Evolutionary conservation across 768 basidiomycete species (phyloP).

Genomic region (Phanerodontia chrysosporium): DNA sequence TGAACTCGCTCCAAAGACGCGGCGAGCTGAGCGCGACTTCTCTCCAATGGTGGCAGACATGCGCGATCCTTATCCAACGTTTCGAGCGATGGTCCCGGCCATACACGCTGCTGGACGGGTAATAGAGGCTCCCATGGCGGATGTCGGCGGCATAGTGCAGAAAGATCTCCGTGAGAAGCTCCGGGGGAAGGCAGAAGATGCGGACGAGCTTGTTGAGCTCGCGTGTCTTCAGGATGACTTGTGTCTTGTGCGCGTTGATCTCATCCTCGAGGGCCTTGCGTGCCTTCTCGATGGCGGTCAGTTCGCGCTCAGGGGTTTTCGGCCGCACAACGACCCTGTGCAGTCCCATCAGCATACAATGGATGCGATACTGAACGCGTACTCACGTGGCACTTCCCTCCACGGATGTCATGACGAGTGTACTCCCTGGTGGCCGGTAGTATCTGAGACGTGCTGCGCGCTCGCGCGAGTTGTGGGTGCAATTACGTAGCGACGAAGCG

Average conservation of each 20-base stretch:
- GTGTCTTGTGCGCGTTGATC: background rate
- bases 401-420: background rate
- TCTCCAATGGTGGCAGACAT: constrained; percentile 10
- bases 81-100: no score
- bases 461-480: background rate
- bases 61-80: constrained; percentile 3
- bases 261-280: background rate
- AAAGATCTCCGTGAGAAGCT: constrained; percentile 10
- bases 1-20: constrained; percentile 5
- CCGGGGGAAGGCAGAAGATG: constrained; percentile 4
- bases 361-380: background rate
- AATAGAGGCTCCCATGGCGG: background rate
- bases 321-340: background rate
- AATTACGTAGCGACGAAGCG: background rate
- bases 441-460: background rate
- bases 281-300: background rate
- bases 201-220: background rate
- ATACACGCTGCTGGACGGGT: no score
- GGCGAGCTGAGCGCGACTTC: constrained; percentile 4
- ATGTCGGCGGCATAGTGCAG: background rate
- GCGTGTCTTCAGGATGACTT: background rate
- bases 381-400: background rate
- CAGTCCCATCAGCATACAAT: background rate
- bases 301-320: background rate
- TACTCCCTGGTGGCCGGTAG: background rate